Evolutionary conservation across 805 yeast species (phyloP).

Genomic region (Candida stauntonica): DNA sequence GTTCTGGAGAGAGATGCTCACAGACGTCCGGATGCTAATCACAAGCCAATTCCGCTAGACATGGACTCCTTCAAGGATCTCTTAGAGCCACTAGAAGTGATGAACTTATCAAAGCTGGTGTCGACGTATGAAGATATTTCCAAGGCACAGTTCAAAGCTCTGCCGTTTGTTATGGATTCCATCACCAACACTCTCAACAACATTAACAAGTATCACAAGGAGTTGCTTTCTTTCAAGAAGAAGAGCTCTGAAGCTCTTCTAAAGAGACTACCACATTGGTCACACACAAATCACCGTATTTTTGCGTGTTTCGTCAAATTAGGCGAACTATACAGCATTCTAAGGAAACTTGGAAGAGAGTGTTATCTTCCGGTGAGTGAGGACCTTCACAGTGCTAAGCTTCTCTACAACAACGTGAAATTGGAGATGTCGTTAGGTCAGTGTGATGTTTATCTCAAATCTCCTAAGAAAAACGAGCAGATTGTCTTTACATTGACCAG

Average conservation of each 20-base stretch:
- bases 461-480: constrained; percentile 39
- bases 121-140: constrained; percentile 24
- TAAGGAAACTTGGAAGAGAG: constrained; percentile 39
- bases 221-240: constrained; percentile 25
- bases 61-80: constrained; percentile 29
- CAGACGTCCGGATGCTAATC: constrained; percentile 29
- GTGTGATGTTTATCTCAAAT: constrained; percentile 35
- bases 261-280: constrained; percentile 33
- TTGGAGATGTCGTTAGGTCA: constrained; percentile 25
- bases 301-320: constrained; percentile 35
- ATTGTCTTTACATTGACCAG: constrained; percentile 40
- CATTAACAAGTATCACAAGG: constrained; percentile 22
- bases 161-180: constrained; percentile 25
- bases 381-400: constrained; percentile 37
- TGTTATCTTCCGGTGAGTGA: constrained; percentile 34
- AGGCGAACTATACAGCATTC: constrained; percentile 38
- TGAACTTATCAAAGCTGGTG: constrained; percentile 32
- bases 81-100: constrained; percentile 30
- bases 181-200: constrained; percentile 23
- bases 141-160: constrained; percentile 27
- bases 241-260: constrained; percentile 20
- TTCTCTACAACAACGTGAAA: constrained; percentile 29
- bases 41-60: constrained; percentile 27
- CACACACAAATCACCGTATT: constrained; percentile 43
- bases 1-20: constrained; percentile 29